These are phyloP conservation scores for Cyclotella choctawhatcheeana DNA, from an alignment of 108 stramenopile genomes.

Conservation along the genomic window DNA sequence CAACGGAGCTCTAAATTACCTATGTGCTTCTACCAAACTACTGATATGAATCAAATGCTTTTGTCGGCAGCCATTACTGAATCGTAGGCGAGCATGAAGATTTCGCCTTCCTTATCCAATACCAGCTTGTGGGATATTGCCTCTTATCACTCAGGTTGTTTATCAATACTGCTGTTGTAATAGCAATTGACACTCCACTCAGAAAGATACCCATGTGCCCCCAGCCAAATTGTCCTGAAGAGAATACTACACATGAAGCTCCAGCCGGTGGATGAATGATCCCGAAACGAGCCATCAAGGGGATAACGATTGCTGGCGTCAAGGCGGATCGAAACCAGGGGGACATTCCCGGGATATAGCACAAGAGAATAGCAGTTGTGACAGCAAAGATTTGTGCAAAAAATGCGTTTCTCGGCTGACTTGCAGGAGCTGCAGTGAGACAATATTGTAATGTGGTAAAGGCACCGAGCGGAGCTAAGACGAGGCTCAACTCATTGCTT, in stretches of 20 bases:
- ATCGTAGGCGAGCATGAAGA: background rate
- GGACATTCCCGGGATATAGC: slow-evolving; percentile 27
- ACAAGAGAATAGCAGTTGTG: slow-evolving; percentile 23
- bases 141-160: slow-evolving; percentile 62
- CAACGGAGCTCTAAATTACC: too few species aligned
- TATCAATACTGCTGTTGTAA: slow-evolving; percentile 47
- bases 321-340: slow-evolving; percentile 42
- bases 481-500: background rate
- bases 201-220: slow-evolving; percentile 36
- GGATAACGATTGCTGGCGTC: slow-evolving; percentile 47
- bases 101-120: slow-evolving; percentile 11
- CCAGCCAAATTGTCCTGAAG: slow-evolving; percentile 29
- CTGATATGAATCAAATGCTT: too few species aligned
- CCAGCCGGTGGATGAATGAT: slow-evolving; percentile 61
- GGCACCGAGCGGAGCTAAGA: slow-evolving; percentile 55
- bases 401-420: slow-evolving; percentile 61
- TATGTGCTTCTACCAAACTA: too few species aligned
- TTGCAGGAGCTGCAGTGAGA: slow-evolving; percentile 66
- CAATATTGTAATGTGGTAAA: slow-evolving; percentile 62
- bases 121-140: slow-evolving; percentile 68
- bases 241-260: slow-evolving; percentile 39
- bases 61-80: background rate
- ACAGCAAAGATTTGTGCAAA: slow-evolving; percentile 46
- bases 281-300: slow-evolving; percentile 53
- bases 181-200: slow-evolving; percentile 35